phyloP scores from a whole-genome alignment of 805 yeast species.

The Sungouiozyma ichnusensis region DNA sequence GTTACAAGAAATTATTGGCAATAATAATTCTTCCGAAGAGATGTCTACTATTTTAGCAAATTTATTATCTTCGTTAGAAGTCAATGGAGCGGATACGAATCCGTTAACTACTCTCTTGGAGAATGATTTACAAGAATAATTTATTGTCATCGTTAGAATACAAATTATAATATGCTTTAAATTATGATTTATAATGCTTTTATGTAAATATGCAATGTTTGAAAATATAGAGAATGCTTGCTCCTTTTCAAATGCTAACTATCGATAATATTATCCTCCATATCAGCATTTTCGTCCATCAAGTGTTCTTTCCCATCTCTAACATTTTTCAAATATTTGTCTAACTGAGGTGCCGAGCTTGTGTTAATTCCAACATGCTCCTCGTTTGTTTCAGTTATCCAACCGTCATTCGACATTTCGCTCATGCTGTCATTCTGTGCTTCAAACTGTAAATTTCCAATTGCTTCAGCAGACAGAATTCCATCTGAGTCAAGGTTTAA shows the following conservation, averaged over 20 bases:
- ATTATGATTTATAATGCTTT: neutral
- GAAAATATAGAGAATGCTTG: neutral
- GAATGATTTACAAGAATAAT: neutral
- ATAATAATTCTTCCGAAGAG: constrained; percentile 2
- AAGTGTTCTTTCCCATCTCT: neutral
- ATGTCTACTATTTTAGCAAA: constrained; percentile 5
- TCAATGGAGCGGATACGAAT: constrained; percentile 8
- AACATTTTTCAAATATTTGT: neutral
- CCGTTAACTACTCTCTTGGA: neutral
- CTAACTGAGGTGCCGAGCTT: neutral
- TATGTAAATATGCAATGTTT: neutral
- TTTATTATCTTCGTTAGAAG: constrained; percentile 7
- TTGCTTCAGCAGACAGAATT: neutral
- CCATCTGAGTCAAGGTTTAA: neutral
- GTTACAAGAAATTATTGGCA: constrained; percentile 3
- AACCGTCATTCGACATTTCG: neutral
- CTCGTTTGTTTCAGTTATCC: neutral
- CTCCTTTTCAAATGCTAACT: neutral
- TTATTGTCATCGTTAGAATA: neutral
- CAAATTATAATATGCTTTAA: neutral
- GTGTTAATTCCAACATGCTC: neutral
- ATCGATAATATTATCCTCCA: constrained; percentile 17
- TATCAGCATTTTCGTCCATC: constrained; percentile 16
- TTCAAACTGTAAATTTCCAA: neutral
- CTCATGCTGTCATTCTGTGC: neutral